Conservation (phyloP, 441 rosid species). For the Croton setiger region DNA sequence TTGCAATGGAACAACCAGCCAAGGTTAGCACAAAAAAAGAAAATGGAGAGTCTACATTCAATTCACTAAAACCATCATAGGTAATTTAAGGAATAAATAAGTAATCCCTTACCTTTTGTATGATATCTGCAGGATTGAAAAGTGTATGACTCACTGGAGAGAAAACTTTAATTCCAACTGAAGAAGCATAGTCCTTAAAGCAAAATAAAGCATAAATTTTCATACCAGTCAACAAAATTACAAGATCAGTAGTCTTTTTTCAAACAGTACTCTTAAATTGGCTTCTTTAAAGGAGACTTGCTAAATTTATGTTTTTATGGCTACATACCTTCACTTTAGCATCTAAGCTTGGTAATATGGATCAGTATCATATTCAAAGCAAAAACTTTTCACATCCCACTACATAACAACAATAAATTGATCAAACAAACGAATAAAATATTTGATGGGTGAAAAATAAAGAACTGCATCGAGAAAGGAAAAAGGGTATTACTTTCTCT, state of each 20-base stretch:
- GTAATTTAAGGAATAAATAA: neutral
- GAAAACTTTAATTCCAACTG: slow-evolving; percentile 68
- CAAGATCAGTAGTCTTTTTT: neutral
- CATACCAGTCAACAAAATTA: neutral
- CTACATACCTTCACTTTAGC: slow-evolving; percentile 78
- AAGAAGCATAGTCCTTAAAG: slow-evolving; percentile 55
- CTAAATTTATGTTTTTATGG: neutral
- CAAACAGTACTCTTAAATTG: neutral
- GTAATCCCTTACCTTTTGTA: slow-evolving; percentile 47
- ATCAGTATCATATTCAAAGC: slow-evolving; percentile 85
- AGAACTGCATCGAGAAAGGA: neutral
- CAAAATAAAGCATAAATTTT: slow-evolving; percentile 11
- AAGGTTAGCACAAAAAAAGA: slow-evolving; percentile 10
- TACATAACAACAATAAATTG: slow-evolving; percentile 25
- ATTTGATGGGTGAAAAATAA: neutral
- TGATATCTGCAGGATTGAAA: slow-evolving; percentile 68
- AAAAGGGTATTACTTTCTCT: slow-evolving; percentile 44
- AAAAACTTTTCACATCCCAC: slow-evolving; percentile 80
- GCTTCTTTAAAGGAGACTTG: neutral
- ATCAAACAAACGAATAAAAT: slow-evolving; percentile 1
- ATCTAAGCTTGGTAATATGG: slow-evolving; percentile 86
- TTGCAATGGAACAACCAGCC: slow-evolving; percentile 6
- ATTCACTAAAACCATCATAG: neutral
- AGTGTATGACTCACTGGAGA: slow-evolving; percentile 93
- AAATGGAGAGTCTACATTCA: too few species aligned